Evolutionary conservation across 1,284 basidiomycete genomes (phyloP).

Genomic region (Agaricales sp.): DNA sequence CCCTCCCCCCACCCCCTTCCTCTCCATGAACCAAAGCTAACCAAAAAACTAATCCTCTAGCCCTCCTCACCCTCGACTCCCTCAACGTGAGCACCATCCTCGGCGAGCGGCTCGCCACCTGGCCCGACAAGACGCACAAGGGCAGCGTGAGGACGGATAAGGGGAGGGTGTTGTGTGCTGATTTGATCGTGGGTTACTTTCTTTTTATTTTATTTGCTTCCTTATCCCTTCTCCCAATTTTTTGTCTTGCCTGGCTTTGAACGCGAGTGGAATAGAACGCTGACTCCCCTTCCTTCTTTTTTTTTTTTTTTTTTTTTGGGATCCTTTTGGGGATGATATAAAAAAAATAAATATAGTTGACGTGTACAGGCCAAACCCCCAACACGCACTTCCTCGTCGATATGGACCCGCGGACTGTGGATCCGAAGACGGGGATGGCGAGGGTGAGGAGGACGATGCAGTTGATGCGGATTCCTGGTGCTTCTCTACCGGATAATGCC

Average conservation of each 20-base stretch:
- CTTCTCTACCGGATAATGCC: slow-evolving; percentile 1
- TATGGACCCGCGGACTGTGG: slow-evolving; percentile 41
- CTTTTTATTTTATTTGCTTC: slow-evolving; percentile 6
- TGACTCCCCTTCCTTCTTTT: background rate
- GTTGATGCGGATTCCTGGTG: slow-evolving; percentile 22
- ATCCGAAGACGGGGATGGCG: slow-evolving; percentile 35
- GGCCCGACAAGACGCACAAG: slow-evolving; percentile 20
- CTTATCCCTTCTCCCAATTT: slow-evolving; percentile 1
- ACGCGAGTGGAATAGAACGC: background rate
- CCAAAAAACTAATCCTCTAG: too few species aligned
- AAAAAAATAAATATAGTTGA: slow-evolving; percentile 42
- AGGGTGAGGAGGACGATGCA: slow-evolving; percentile 55
- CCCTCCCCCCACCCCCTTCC: too few species aligned
- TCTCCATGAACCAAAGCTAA: too few species aligned
- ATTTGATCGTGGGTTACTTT: slow-evolving; percentile 43
- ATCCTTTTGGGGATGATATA: background rate
- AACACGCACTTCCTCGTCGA: slow-evolving; percentile 50
- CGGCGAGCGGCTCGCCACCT: slow-evolving; percentile 37
- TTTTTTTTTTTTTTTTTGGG: background rate
- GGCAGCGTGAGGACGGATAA: slow-evolving; percentile 41
- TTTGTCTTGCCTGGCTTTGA: background rate
- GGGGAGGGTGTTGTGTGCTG: slow-evolving; percentile 49
- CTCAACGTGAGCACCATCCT: slow-evolving; percentile 39
- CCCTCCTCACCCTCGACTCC: slow-evolving; percentile 30
- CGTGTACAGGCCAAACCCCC: slow-evolving; percentile 70